These are phyloP conservation scores for Salix brachista DNA, from an alignment of 345 rosid species.

Conservation along the genomic window DNA sequence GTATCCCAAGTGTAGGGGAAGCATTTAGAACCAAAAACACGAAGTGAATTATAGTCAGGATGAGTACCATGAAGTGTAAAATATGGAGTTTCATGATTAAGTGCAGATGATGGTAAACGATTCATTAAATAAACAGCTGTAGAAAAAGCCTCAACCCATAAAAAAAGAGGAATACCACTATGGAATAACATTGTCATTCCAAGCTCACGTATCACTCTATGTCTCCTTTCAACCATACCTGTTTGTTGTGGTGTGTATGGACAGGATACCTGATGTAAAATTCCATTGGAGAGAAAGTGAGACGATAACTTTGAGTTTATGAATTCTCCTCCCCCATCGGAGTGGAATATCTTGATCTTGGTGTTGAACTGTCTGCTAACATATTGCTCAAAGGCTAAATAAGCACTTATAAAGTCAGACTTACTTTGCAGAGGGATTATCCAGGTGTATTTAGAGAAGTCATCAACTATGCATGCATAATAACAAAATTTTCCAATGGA, in stretches of 20 bases:
- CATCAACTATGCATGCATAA: not conserved
- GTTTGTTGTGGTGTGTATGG: not conserved
- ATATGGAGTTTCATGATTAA: not conserved
- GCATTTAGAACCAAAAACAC: not conserved
- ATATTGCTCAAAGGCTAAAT: constrained; percentile 7
- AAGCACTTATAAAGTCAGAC: constrained; percentile 7
- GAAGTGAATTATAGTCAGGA: not conserved
- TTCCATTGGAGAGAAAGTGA: not conserved
- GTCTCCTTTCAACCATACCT: constrained; percentile 1
- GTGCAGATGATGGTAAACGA: not conserved
- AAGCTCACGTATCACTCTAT: constrained; percentile 3
- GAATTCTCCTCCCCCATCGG: not conserved
- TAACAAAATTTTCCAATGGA: not conserved
- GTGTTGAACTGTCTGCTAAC: constrained; percentile 5
- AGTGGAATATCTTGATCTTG: constrained; percentile 10
- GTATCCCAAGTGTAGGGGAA: constrained; percentile 9
- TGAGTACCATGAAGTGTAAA: not conserved
- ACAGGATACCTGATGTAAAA: not conserved
- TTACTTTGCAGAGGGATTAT: not conserved
- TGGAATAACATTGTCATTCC: constrained; percentile 15
- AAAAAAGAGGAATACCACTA: not conserved
- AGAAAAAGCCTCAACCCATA: constrained; percentile 2
- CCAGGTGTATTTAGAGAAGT: constrained; percentile 8
- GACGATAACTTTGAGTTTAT: not conserved
- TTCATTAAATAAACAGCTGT: not conserved